These are phyloP conservation scores for Bullera alba DNA, from an alignment of 768 basidiomycete species.

Conservation along the genomic window DNA sequence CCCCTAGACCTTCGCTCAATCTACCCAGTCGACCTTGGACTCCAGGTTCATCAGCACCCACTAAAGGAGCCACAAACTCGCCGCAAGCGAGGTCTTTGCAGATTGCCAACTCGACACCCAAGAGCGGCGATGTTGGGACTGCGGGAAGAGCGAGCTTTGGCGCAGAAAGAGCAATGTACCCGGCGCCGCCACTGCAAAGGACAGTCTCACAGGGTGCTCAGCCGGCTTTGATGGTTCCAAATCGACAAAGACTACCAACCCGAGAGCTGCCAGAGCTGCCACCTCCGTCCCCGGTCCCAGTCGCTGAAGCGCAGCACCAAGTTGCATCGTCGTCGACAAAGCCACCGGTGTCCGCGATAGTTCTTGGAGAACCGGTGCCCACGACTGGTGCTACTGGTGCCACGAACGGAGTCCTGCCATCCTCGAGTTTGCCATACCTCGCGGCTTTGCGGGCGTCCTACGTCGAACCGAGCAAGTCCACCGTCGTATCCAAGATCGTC, in stretches of 20 bases:
- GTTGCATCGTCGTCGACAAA: too few relatives aligned
- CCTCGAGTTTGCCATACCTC: constrained; percentile 25
- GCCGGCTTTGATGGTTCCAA: not conserved
- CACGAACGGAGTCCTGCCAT: constrained; percentile 4
- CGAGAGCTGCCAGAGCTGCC: constrained; percentile 14
- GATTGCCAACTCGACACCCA: not conserved
- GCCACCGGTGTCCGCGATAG: too few relatives aligned
- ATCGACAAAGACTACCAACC: constrained; percentile 1
- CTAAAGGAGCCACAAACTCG: not conserved
- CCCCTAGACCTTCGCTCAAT: constrained; percentile 8
- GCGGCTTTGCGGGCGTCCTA: not conserved
- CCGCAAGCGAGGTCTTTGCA: too few relatives aligned
- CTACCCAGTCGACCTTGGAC: too few relatives aligned
- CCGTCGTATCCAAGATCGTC: not conserved
- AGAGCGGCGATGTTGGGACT: not conserved
- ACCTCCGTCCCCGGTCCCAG: constrained; percentile 6
- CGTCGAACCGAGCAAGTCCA: not conserved
- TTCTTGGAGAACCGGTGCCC: too few relatives aligned
- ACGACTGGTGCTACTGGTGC: too few relatives aligned
- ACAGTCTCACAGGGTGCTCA: constrained; percentile 2
- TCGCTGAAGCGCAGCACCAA: not conserved
- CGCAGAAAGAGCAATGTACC: constrained; percentile 20
- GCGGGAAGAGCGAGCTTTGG: constrained; percentile 5
- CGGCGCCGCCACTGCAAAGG: constrained; percentile 20
- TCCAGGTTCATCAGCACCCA: too few relatives aligned